These are phyloP conservation scores for Pachyrhizus erosus DNA, from an alignment of 306 rosid species.

Conservation along the genomic window DNA sequence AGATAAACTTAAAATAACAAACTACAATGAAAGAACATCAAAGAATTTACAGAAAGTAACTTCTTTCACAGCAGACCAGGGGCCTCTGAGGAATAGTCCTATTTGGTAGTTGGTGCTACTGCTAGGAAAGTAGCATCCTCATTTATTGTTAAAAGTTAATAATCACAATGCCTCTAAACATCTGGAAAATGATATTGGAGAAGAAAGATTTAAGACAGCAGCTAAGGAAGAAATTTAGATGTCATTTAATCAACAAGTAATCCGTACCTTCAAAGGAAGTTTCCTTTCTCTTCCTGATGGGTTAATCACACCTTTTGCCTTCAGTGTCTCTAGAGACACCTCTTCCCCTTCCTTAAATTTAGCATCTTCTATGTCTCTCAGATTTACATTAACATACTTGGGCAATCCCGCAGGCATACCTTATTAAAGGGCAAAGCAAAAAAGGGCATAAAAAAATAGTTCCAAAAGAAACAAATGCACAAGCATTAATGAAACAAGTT, in stretches of 20 bases:
- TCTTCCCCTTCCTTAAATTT: conserved; percentile 92
- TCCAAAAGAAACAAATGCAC: conserved; percentile 15
- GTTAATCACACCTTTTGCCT: conserved; percentile 79
- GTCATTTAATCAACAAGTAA: conserved; percentile 30
- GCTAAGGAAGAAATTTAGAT: conserved; percentile 12
- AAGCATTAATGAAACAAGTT: background rate
- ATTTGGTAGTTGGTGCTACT: background rate
- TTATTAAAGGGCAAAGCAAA: conserved; percentile 30
- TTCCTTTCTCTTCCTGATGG: conserved; percentile 93
- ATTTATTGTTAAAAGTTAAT: conserved; percentile 13
- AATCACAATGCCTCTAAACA: conserved; percentile 6
- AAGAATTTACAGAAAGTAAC: conserved; percentile 22
- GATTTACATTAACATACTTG: conserved; percentile 85
- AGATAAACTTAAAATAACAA: conserved; percentile 1
- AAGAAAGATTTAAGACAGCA: conserved; percentile 18
- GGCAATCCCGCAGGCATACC: conserved; percentile 96
- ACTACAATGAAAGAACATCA: background rate
- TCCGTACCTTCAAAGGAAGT: conserved; percentile 87
- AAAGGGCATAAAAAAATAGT: conserved; percentile 27
- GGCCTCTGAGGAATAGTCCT: background rate
- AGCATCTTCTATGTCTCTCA: conserved; percentile 82
- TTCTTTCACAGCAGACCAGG: conserved; percentile 14
- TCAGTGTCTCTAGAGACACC: conserved; percentile 81
- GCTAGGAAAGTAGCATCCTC: conserved; percentile 16
- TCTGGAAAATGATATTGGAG: conserved; percentile 3